phyloP scores from a whole-genome alignment of 2,329 filamentous ascomycete species.

The Colletotrichum sansevieriae region DNA sequence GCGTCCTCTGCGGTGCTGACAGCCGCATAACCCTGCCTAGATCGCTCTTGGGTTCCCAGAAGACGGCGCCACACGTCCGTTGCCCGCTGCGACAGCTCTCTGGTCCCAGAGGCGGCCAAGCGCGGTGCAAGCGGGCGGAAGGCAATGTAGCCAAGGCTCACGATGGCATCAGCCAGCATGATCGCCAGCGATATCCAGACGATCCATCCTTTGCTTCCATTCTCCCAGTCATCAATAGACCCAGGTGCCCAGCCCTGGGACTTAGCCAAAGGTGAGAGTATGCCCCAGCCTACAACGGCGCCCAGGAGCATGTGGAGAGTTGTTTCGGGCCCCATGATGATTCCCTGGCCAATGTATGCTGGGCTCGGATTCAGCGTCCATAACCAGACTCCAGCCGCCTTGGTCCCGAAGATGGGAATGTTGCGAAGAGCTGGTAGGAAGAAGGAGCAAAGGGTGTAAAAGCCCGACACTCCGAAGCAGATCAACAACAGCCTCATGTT shows the following conservation, averaged over 20 bases:
- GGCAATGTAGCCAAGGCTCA: constrained; percentile 86
- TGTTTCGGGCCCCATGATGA: constrained; percentile 97
- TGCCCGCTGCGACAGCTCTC: constrained; percentile 8
- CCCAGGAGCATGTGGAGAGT: constrained; percentile 96
- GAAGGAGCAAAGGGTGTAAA: constrained; percentile 86
- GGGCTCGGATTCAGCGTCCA: constrained; percentile 97
- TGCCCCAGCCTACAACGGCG: constrained; percentile 88
- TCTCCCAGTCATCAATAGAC: constrained; percentile 87
- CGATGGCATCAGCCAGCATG: constrained; percentile 93
- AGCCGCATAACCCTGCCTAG: constrained; percentile 25
- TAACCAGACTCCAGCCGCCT: constrained; percentile 84
- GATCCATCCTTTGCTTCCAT: constrained; percentile 97
- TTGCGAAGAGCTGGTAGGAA: constrained; percentile 89
- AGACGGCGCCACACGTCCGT: not conserved
- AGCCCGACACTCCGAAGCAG: constrained; percentile 70
- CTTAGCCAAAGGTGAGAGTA: constrained; percentile 92
- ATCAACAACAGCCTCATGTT: constrained; percentile 68
- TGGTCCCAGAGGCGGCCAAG: not conserved
- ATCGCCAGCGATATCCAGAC: constrained; percentile 97
- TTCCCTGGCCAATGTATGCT: constrained; percentile 97
- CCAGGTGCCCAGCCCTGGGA: constrained; percentile 89
- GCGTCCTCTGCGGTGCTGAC: constrained; percentile 24
- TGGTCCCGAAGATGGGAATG: constrained; percentile 85
- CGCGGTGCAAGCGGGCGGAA: constrained; percentile 65
- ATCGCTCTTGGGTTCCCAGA: not conserved